Evolutionary conservation across 495 filamentous ascomycete genomes (phyloP).

Genomic region (Trichoderma orchidacearum): DNA sequence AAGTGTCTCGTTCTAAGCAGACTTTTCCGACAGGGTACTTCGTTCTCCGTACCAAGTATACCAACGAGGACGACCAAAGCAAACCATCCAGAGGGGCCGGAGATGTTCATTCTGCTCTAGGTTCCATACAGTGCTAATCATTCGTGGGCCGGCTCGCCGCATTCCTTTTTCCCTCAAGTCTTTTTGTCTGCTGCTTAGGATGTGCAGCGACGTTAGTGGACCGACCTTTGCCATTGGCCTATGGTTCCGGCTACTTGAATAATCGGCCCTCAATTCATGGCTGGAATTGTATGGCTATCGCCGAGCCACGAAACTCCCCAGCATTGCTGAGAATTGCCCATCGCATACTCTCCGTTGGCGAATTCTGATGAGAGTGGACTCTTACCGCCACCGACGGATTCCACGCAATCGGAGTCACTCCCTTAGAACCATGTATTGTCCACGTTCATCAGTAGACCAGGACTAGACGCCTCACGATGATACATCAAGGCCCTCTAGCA

Average conservation of each 20-base stretch:
- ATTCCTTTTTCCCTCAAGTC: not conserved
- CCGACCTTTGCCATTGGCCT: not conserved
- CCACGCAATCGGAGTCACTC: not conserved
- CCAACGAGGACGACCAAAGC: not conserved
- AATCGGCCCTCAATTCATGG: not conserved
- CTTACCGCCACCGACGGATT: not conserved
- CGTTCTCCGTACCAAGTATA: too few relatives aligned
- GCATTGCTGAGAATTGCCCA: not conserved
- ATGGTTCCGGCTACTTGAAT: not conserved
- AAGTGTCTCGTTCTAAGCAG: not conserved
- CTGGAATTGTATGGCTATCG: not conserved
- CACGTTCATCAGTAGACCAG: not conserved
- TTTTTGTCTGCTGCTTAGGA: not conserved
- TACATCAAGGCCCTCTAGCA: not conserved
- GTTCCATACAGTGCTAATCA: not conserved
- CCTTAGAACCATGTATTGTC: not conserved
- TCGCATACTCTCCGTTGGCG: not conserved
- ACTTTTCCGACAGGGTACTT: too few relatives aligned
- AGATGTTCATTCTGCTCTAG: not conserved
- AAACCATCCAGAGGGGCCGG: not conserved
- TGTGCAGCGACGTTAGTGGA: not conserved
- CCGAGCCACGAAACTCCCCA: not conserved
- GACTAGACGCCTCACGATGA: not conserved
- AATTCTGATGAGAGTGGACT: not conserved
- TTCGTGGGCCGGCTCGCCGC: too few relatives aligned